Conservation (phyloP, 2,329 filamentous ascomycete genomes). For the Xylariaceae sp. region DNA sequence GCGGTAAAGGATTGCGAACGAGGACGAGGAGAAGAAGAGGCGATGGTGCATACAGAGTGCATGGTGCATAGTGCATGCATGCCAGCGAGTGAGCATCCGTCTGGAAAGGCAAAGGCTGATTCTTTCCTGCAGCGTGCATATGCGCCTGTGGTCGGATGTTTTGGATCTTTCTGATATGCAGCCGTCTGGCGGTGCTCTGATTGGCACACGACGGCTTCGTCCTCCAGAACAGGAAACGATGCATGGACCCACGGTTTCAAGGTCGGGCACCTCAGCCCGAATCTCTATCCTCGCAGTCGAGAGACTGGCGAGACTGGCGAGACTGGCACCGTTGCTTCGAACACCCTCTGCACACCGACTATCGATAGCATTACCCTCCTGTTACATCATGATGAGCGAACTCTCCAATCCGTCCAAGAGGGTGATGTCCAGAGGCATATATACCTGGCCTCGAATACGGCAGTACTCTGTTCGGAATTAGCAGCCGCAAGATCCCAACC, state of each 20-base stretch:
- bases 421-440: too few relatives aligned
- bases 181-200: not conserved
- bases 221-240: conserved; percentile 17
- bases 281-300: not conserved
- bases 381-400: too few relatives aligned
- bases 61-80: conserved; percentile 1
- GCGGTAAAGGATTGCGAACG: conserved; percentile 13
- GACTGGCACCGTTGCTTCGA: conserved; percentile 3
- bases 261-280: conserved; percentile 2
- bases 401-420: too few relatives aligned
- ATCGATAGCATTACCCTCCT: too few relatives aligned
- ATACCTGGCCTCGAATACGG: too few relatives aligned
- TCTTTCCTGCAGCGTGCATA: not conserved
- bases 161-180: conserved; percentile 1
- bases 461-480: not conserved
- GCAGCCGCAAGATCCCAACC: not conserved
- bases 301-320: conserved; percentile 7
- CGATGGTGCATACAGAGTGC: not conserved
- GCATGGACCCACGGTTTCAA: conserved; percentile 9
- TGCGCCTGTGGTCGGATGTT: conserved; percentile 8
- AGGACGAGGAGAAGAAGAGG: conserved; percentile 3
- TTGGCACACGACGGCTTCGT: conserved; percentile 11
- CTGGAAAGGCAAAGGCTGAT: not conserved
- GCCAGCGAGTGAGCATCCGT: not conserved
- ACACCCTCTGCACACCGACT: not conserved